These are phyloP conservation scores for Artomyces pyxidatus DNA, from an alignment of 768 basidiomycete genomes.

Conservation along the genomic window DNA sequence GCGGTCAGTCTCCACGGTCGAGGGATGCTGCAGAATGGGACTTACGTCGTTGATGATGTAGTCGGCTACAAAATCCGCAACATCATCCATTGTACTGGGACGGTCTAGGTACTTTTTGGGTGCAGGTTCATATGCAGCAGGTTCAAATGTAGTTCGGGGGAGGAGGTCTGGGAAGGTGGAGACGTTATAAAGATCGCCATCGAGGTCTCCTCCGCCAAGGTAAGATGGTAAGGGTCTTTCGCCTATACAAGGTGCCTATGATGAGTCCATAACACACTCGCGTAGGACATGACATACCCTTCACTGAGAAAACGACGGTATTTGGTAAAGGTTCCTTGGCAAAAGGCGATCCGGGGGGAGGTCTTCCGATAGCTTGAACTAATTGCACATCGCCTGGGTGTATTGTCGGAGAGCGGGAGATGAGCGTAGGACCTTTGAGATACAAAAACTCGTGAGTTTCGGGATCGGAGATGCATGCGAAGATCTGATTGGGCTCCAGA, in stretches of 20 bases:
- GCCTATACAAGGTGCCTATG: conserved; percentile 30
- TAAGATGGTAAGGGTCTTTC: conserved; percentile 51
- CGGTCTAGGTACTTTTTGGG: conserved; percentile 34
- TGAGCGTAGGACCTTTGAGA: conserved; percentile 44
- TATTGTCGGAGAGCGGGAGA: conserved; percentile 60
- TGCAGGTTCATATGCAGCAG: conserved; percentile 45
- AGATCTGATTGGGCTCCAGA: conserved; percentile 49
- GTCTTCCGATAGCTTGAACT: conserved; percentile 52
- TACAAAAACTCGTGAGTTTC: conserved; percentile 31
- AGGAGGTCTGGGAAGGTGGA: conserved; percentile 18
- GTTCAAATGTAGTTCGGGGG: conserved; percentile 20
- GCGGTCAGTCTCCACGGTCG: no score
- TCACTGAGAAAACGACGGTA: conserved; percentile 55
- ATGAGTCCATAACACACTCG: background rate
- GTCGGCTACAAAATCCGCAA: conserved; percentile 63
- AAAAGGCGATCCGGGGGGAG: conserved; percentile 46
- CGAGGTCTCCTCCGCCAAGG: conserved; percentile 63
- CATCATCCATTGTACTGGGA: conserved; percentile 51
- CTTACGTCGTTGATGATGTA: conserved; percentile 51
- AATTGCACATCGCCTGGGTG: conserved; percentile 63
- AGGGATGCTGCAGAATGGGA: no score
- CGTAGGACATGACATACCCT: conserved; percentile 30
- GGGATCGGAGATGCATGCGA: conserved; percentile 43
- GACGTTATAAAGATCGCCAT: conserved; percentile 55
- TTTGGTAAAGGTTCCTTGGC: conserved; percentile 44